Percentiles rank a stretch among this genome's conserved stretches.
Evolutionary conservation across 2,329 filamentous ascomycete genomes (phyloP).

Genomic region (Paraconiothyrium sp.): DNA sequence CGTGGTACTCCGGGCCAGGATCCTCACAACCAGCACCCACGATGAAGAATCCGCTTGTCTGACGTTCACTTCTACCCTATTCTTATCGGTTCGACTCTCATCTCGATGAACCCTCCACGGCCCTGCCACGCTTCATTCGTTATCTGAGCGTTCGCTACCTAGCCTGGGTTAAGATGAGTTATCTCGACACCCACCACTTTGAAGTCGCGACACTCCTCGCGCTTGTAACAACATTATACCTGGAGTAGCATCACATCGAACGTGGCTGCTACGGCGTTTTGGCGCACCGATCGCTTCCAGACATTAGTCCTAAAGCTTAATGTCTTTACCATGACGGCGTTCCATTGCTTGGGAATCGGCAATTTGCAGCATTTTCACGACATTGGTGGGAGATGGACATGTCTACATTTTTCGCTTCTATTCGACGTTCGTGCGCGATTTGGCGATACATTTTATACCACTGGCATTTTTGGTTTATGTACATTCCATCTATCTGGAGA

Average conservation of each 20-base stretch:
- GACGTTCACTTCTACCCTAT: conserved; percentile 8
- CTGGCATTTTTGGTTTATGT: conserved; percentile 30
- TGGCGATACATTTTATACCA: conserved; percentile 39
- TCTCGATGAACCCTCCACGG: neutral
- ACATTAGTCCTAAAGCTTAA: conserved; percentile 44
- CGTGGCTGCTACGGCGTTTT: conserved; percentile 44
- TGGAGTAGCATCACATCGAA: conserved; percentile 33
- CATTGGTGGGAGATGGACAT: conserved; percentile 19
- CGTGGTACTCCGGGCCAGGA: conserved; percentile 48
- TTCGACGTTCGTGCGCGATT: conserved; percentile 24
- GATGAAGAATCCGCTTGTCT: conserved; percentile 33
- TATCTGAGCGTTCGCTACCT: conserved; percentile 21
- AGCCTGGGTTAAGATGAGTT: conserved; percentile 25
- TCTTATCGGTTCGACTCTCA: neutral
- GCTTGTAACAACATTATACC: conserved; percentile 45
- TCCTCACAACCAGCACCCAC: conserved; percentile 49
- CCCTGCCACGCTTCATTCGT: conserved; percentile 8
- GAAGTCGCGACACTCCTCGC: conserved; percentile 31
- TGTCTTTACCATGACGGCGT: conserved; percentile 41
- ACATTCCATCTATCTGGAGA: conserved; percentile 3
- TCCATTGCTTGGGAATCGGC: conserved; percentile 30
- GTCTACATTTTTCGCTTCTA: conserved; percentile 9
- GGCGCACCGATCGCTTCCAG: conserved; percentile 35
- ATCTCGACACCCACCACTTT: conserved; percentile 22
- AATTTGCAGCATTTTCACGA: conserved; percentile 27